These are phyloP conservation scores for Diaporthe citrichinensis DNA, from an alignment of 2,329 filamentous ascomycete genomes.

Conservation along the genomic window DNA sequence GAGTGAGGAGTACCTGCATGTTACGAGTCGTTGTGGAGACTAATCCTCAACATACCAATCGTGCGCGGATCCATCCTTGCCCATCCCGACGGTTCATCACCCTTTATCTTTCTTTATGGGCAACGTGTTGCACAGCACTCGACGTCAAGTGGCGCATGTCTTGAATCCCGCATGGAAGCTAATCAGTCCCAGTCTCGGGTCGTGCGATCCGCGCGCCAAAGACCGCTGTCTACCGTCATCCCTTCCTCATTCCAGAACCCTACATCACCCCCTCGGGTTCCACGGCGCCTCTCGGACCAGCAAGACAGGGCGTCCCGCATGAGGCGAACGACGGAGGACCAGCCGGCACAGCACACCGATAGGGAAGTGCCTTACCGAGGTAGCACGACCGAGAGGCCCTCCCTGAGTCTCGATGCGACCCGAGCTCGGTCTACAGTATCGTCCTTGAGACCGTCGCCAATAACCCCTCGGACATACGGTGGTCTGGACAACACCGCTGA, in stretches of 20 bases:
- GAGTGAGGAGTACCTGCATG: slow-evolving; percentile 39
- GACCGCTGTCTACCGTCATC: slow-evolving; percentile 67
- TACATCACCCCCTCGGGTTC: slow-evolving; percentile 64
- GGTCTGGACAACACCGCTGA: slow-evolving; percentile 59
- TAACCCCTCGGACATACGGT: slow-evolving; percentile 63
- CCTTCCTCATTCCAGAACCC: slow-evolving; percentile 58
- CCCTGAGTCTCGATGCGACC: slow-evolving; percentile 52
- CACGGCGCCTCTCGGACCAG: slow-evolving; percentile 70
- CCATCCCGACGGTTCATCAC: slow-evolving; percentile 29
- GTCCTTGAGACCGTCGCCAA: slow-evolving; percentile 57
- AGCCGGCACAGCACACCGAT: slow-evolving; percentile 54
- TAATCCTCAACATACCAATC: slow-evolving; percentile 34
- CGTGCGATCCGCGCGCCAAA: slow-evolving; percentile 61
- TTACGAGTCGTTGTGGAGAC: slow-evolving; percentile 40
- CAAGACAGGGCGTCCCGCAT: slow-evolving; percentile 60
- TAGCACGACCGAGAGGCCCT: slow-evolving; percentile 58
- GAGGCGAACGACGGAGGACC: slow-evolving; percentile 58
- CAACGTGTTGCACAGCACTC: slow-evolving; percentile 27
- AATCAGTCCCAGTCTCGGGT: slow-evolving; percentile 61
- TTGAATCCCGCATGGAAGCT: slow-evolving; percentile 43
- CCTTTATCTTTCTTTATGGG: slow-evolving; percentile 33
- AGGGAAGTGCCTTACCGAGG: slow-evolving; percentile 62
- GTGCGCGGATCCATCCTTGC: slow-evolving; percentile 36
- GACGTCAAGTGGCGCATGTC: slow-evolving; percentile 39
- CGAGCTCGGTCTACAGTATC: slow-evolving; percentile 52